These are phyloP conservation scores for Colletotrichum navitas DNA, from an alignment of 2,329 filamentous ascomycete genomes.

Conservation along the genomic window DNA sequence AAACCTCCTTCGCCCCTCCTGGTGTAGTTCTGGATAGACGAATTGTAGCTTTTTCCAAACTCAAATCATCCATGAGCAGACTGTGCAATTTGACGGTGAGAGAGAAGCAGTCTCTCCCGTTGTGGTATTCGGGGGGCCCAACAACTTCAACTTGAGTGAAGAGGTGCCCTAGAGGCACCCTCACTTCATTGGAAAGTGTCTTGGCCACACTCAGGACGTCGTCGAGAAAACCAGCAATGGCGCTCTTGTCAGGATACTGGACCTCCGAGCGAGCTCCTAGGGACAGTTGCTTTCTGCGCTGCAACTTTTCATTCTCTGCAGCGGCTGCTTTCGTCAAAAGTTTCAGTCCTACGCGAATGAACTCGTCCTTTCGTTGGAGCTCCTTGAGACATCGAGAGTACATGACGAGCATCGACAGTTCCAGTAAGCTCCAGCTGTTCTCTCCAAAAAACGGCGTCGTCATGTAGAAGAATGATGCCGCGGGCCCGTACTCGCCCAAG, in stretches of 20 bases:
- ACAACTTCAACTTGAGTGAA: slow-evolving; percentile 79
- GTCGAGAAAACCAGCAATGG: slow-evolving; percentile 62
- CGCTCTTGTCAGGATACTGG: slow-evolving; percentile 49
- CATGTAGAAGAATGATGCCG: slow-evolving; percentile 82
- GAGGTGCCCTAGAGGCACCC: slow-evolving; percentile 77
- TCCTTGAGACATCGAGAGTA: slow-evolving; percentile 86
- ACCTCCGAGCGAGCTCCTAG: slow-evolving; percentile 41
- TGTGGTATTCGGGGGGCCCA: slow-evolving; percentile 76
- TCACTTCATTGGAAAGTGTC: slow-evolving; percentile 68
- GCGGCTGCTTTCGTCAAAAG: slow-evolving; percentile 76
- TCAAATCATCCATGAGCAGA: slow-evolving; percentile 77
- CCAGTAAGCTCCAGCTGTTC: slow-evolving; percentile 82
- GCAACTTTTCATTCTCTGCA: slow-evolving; percentile 63
- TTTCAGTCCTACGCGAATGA: slow-evolving; percentile 80
- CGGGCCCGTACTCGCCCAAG: slow-evolving; percentile 77
- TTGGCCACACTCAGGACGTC: slow-evolving; percentile 62
- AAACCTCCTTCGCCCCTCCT: slow-evolving; percentile 62
- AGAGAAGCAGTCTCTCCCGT: slow-evolving; percentile 80
- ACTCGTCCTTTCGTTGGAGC: slow-evolving; percentile 82
- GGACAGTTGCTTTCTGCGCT: slow-evolving; percentile 51
- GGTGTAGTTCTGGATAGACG: slow-evolving; percentile 45
- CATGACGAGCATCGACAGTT: slow-evolving; percentile 87
- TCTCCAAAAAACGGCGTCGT: slow-evolving; percentile 84
- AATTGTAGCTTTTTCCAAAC: slow-evolving; percentile 66
- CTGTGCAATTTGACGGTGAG: slow-evolving; percentile 77